A percentile compares a stretch with the other conserved stretches of the same genome.
phyloP scores from a whole-genome alignment of 495 filamentous ascomycete species.

The Xylaria sp. region DNA sequence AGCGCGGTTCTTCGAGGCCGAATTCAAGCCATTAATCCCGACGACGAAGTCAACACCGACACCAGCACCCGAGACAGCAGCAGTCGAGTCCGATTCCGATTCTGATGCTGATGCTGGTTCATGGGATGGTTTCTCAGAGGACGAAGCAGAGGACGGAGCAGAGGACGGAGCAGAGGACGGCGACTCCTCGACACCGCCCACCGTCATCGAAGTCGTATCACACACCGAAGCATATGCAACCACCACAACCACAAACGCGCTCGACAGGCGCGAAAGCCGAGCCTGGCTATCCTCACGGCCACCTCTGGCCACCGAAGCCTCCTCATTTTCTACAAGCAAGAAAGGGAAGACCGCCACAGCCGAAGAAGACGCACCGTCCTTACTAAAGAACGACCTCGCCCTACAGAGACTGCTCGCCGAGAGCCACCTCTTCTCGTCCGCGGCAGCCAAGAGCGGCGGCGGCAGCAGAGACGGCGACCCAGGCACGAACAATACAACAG shows the following conservation, averaged over 20 bases:
- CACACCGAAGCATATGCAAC: constrained; percentile 58
- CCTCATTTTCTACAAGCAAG: constrained; percentile 40
- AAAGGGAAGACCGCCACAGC: constrained; percentile 43
- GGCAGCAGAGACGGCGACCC: constrained; percentile 35
- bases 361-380: constrained; percentile 58
- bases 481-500: constrained; percentile 52
- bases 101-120: constrained; percentile 46
- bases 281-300: constrained; percentile 71
- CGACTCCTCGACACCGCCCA: constrained; percentile 26
- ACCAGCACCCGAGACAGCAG: constrained; percentile 41
- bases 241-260: constrained; percentile 47
- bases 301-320: constrained; percentile 41
- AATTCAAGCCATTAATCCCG: constrained; percentile 73
- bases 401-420: constrained; percentile 88
- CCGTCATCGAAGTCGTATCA: constrained; percentile 68
- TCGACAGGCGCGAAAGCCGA: constrained; percentile 74
- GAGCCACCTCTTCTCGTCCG: constrained; percentile 85
- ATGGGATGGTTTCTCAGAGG: constrained; percentile 70
- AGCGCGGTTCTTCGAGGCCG: constrained; percentile 83
- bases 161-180: constrained; percentile 39
- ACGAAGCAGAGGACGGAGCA: constrained; percentile 40
- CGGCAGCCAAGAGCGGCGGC: constrained; percentile 65
- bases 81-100: constrained; percentile 35
- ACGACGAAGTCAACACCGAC: constrained; percentile 41
- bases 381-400: constrained; percentile 88